These are phyloP conservation scores for Taiwanofungus camphoratus DNA, from an alignment of 1,284 basidiomycete genomes.

Conservation along the genomic window DNA sequence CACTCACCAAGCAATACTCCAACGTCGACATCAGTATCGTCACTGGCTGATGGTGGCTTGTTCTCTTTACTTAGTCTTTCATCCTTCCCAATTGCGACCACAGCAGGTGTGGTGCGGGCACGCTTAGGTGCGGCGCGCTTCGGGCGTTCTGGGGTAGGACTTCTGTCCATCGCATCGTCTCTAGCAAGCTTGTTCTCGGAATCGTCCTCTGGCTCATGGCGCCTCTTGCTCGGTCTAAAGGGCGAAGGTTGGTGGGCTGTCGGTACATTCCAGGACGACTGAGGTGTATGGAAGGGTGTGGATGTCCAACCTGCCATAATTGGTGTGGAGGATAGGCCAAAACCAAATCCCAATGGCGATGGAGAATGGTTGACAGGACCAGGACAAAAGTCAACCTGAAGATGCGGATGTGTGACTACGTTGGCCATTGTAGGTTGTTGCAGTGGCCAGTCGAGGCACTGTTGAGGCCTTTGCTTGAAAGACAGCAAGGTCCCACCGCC, in stretches of 20 bases:
- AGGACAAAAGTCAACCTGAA: constrained; percentile 59
- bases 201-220: constrained; percentile 54
- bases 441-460: constrained; percentile 15
- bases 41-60: constrained; percentile 33
- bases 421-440: constrained; percentile 54
- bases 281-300: constrained; percentile 16
- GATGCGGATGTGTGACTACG: constrained; percentile 47
- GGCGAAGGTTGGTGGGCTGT: constrained; percentile 27
- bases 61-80: constrained; percentile 35
- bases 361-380: constrained; percentile 56
- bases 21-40: constrained; percentile 61
- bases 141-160: constrained; percentile 71
- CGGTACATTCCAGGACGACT: constrained; percentile 18
- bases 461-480: constrained; percentile 17
- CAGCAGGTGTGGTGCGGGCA: constrained; percentile 40
- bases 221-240: constrained; percentile 50
- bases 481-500: constrained; percentile 24
- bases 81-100: constrained; percentile 18
- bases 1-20: constrained; percentile 71
- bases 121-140: constrained; percentile 65
- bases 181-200: constrained; percentile 35
- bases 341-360: constrained; percentile 66
- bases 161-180: constrained; percentile 74
- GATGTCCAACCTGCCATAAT: constrained; percentile 33
- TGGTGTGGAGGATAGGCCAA: constrained; percentile 47